Conservation (phyloP, 2,329 filamentous ascomycete genomes). For the Fusarium liriodendri region DNA sequence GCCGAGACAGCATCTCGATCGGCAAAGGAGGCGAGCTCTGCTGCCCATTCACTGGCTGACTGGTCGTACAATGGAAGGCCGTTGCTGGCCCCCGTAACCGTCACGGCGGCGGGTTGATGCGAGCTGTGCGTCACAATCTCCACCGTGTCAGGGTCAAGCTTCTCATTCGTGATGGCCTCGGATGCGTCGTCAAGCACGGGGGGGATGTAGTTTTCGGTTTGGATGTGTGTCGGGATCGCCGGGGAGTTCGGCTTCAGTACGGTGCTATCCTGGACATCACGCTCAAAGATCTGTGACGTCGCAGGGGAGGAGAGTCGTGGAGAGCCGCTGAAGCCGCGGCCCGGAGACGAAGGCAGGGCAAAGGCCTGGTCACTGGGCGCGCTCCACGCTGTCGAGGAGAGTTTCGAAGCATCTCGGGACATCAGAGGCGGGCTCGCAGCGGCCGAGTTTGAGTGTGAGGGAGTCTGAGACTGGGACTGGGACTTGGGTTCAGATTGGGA, state of each 20-base stretch:
- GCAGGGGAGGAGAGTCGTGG: conserved; percentile 83
- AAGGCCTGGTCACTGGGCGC: conserved; percentile 56
- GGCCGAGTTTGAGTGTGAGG: conserved; percentile 51
- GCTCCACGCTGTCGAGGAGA: conserved; percentile 56
- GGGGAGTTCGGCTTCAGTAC: conserved; percentile 77
- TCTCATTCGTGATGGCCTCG: conserved; percentile 88
- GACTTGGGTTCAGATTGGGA: conserved; percentile 15
- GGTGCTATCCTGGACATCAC: conserved; percentile 87
- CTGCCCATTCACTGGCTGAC: conserved; percentile 63
- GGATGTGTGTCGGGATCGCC: conserved; percentile 92
- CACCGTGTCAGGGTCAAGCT: conserved; percentile 86
- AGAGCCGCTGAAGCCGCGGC: conserved; percentile 74
- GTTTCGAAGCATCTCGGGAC: conserved; percentile 51
- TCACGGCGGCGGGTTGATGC: conserved; percentile 81
- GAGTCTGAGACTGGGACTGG: conserved; percentile 38
- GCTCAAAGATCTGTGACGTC: conserved; percentile 87
- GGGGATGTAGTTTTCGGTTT: conserved; percentile 94
- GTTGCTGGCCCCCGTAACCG: conserved; percentile 65
- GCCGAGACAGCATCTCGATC: conserved; percentile 56
- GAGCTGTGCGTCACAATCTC: conserved; percentile 91
- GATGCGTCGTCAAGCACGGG: conserved; percentile 91
- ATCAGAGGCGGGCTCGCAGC: conserved; percentile 49
- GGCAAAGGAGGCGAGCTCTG: conserved; percentile 67
- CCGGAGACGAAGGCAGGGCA: conserved; percentile 71
- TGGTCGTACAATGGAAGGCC: conserved; percentile 53